These are phyloP conservation scores for Boletus pseudopeckii DNA, from an alignment of 768 basidiomycete species.

Conservation along the genomic window DNA sequence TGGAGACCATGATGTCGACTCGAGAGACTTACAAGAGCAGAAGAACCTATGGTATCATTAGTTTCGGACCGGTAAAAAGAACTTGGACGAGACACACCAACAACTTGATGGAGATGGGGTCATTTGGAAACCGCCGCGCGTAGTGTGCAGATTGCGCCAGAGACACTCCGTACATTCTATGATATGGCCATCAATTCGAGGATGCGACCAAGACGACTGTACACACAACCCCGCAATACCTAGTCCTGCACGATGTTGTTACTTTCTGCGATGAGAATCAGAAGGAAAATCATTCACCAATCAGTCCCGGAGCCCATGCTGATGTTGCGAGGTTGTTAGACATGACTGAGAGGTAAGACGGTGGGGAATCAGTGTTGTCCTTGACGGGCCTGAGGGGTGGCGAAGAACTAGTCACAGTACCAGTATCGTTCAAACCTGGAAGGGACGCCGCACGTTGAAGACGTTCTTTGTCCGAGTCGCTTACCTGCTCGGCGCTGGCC, in stretches of 20 bases:
- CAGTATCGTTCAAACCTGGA: background rate
- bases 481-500: too few species aligned
- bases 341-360: slow-evolving; percentile 1
- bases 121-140: slow-evolving; percentile 3
- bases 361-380: background rate
- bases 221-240: slow-evolving; percentile 6
- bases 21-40: slow-evolving; percentile 7
- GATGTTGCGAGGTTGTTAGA: background rate
- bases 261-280: background rate
- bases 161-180: slow-evolving; percentile 12
- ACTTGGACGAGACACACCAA: slow-evolving; percentile 1
- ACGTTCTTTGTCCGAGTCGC: too few species aligned
- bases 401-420: background rate
- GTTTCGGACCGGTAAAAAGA: background rate
- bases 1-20: too few species aligned
- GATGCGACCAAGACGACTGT: background rate
- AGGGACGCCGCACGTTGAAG: too few species aligned
- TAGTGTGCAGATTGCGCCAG: slow-evolving; percentile 6
- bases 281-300: slow-evolving; percentile 3
- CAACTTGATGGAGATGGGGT: slow-evolving; percentile 2
- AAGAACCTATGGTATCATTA: slow-evolving; percentile 4
- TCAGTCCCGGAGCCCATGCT: slow-evolving; percentile 10
- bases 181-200: background rate
- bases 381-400: background rate
- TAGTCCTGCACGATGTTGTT: background rate